Percentiles rank a stretch among this genome's conserved stretches.
Conservation (phyloP, 192 early-diverging fungal genomes). For the Helicostylum pulchrum region DNA sequence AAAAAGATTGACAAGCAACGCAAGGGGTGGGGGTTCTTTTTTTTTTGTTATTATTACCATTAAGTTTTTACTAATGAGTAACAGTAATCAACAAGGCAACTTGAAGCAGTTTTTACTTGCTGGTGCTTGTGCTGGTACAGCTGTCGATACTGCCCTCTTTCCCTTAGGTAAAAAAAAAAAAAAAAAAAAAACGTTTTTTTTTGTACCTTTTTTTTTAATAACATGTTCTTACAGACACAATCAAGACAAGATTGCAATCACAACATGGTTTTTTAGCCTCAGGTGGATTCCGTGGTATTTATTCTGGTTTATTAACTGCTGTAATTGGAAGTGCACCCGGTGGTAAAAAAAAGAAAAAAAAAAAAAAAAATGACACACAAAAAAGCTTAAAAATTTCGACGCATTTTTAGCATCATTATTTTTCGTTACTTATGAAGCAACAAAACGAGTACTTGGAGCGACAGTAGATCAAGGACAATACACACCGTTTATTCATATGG, state of each 20-base stretch:
- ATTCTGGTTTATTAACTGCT: conserved; percentile 84
- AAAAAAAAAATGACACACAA: neutral
- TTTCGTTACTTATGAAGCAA: conserved; percentile 88
- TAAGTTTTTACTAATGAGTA: conserved; percentile 11
- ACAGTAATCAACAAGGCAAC: conserved; percentile 25
- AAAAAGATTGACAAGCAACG: neutral
- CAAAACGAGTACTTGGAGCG: conserved; percentile 54
- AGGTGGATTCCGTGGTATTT: conserved; percentile 89
- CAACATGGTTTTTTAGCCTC: conserved; percentile 76
- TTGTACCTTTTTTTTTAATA: neutral
- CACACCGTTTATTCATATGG: conserved; percentile 78
- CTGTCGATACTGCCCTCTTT: conserved; percentile 91
- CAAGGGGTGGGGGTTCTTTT: neutral
- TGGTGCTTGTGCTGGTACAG: conserved; percentile 87
- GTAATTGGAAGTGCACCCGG: conserved; percentile 92
- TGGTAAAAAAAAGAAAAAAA: conserved; percentile 43
- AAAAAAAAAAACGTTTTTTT: neutral
- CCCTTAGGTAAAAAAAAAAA: conserved; percentile 55
- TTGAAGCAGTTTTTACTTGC: conserved; percentile 60
- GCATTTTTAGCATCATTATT: conserved; percentile 66
- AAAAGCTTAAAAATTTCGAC: neutral
- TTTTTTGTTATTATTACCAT: neutral
- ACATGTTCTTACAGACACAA: conserved; percentile 61
- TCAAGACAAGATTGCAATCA: conserved; percentile 94
- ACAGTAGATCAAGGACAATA: conserved; percentile 42